Percentiles rank a stretch among this genome's conserved stretches.
Evolutionary conservation across 257 asterid species (phyloP).

Genomic region (Rauvolfia tetraphylla): DNA sequence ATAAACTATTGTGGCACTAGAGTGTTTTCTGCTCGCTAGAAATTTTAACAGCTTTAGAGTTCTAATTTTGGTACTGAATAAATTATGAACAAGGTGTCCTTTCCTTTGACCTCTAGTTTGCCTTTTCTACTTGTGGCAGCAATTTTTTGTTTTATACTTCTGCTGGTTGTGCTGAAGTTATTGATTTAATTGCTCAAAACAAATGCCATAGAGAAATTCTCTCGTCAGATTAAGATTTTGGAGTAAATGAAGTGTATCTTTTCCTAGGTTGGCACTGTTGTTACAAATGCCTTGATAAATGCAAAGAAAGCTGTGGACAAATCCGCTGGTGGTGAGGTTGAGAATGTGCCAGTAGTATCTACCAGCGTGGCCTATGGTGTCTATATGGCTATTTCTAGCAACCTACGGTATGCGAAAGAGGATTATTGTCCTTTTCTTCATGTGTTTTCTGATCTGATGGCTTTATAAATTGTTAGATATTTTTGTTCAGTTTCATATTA

Average conservation of each 20-base stretch:
- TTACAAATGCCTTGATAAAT: conserved; percentile 70
- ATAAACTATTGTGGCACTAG: neutral
- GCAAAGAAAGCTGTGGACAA: conserved; percentile 72
- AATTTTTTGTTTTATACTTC: neutral
- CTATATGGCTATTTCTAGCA: conserved; percentile 88
- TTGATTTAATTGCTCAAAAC: neutral
- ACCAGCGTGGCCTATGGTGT: conserved; percentile 90
- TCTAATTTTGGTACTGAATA: neutral
- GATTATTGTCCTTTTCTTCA: neutral
- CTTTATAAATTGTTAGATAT: neutral
- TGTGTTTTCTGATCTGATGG: neutral
- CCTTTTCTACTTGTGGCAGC: neutral
- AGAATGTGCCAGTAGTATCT: conserved; percentile 68
- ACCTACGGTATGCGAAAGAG: conserved; percentile 64
- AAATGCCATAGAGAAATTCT: neutral
- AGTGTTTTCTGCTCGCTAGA: too few species aligned
- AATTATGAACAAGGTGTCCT: neutral
- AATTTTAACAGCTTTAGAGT: too few species aligned
- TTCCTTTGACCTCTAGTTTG: neutral
- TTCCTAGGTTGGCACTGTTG: conserved; percentile 71
- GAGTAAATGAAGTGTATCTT: conserved; percentile 1
- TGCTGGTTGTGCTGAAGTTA: neutral
- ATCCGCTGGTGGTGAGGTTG: conserved; percentile 49
- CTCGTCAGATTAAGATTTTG: neutral
- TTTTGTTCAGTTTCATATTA: neutral